Base-by-base conservation (phyloP, 192 early-diverging fungal species). In the Martensiomyces pterosporus region DNA sequence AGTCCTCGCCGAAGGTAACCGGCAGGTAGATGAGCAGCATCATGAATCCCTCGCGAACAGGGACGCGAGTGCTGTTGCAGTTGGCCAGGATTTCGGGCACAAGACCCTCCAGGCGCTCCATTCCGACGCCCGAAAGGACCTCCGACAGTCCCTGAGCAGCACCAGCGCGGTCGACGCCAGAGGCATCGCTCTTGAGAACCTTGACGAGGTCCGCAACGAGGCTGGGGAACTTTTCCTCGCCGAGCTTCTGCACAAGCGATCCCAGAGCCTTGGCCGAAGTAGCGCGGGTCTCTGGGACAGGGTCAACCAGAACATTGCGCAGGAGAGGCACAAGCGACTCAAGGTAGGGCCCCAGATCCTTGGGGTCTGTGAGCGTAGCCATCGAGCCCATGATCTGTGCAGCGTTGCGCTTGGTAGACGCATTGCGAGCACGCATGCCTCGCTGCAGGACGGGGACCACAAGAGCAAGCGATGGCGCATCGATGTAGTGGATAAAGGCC, bases 371-470 rank as follows among this genome's bases (percentile, higher is more conserved):
- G 25, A 99, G 76, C 23, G 88, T 82, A 1, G 94, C 88, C 97
- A 99, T 98, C 48, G 93, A 94, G 21, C 97, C 97, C 61, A 98
- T 91, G 61, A 99, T 97, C 77, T 99, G 94, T 10, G 97, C 90
- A 14, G 94, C 88, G 41, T 85, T 87, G 60, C 91, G 96, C 80
- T 98, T 97, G 49, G 87, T 86, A 27, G 92, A 83, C 7, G 94
- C 92, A 18, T 78, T 76, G 45, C 97, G 84, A 42, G 90, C 90
- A 22, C 82, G 80, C 75, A 99, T 76, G 47, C 95, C 97, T 47
- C 95, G 85, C 60, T 91, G 82, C 27, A 98, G 57, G 36, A 99
- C 92, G 3, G 97, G 97, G 45, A 98, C 88, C 18, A 99, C 84
- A 42, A 98, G 77, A 12, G 95, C 97, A 42, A 99, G 65, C 9